These are phyloP conservation scores for Colletotrichum neosansevieriae DNA, from an alignment of 2,329 filamentous ascomycete genomes.

Conservation along the genomic window DNA sequence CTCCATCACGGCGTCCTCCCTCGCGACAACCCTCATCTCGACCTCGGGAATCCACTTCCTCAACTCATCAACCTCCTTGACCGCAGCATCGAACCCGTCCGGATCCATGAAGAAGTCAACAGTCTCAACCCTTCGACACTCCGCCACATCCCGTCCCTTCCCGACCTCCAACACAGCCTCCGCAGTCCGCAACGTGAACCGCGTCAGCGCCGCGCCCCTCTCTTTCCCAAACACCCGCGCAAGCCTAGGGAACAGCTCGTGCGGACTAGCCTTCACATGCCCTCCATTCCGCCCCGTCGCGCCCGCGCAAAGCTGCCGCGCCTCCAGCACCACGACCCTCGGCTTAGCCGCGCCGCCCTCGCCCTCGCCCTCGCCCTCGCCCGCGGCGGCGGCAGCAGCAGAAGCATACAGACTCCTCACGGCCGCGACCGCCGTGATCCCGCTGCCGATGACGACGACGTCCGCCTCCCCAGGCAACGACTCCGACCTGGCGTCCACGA, in stretches of 20 bases:
- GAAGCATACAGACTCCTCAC: constrained; percentile 46
- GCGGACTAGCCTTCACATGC: constrained; percentile 60
- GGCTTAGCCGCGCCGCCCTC: neutral
- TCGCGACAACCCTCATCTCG: constrained; percentile 50
- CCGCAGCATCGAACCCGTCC: constrained; percentile 50
- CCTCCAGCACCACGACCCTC: constrained; percentile 62
- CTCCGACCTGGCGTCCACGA: constrained; percentile 51
- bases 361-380: no score
- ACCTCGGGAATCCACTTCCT: constrained; percentile 55
- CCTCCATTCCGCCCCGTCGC: constrained; percentile 67
- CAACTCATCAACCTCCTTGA: constrained; percentile 49
- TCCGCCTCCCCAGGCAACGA: constrained; percentile 56
- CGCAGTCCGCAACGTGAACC: constrained; percentile 60
- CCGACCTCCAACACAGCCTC: constrained; percentile 55
- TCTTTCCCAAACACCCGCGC: constrained; percentile 48
- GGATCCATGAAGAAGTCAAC: constrained; percentile 59
- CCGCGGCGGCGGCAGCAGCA: no score
- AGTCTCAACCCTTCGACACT: constrained; percentile 59
- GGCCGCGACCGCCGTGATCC: constrained; percentile 61
- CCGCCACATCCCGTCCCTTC: constrained; percentile 49
- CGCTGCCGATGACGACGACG: constrained; percentile 66
- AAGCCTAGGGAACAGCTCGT: constrained; percentile 55
- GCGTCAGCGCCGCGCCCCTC: constrained; percentile 54
- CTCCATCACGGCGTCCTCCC: constrained; percentile 49
- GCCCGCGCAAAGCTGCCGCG: constrained; percentile 61